Percentiles rank a stretch among this genome's conserved stretches.
These are phyloP conservation scores for Senecio squalidus DNA, from an alignment of 140 eudicot genomes.

Conservation along the genomic window DNA sequence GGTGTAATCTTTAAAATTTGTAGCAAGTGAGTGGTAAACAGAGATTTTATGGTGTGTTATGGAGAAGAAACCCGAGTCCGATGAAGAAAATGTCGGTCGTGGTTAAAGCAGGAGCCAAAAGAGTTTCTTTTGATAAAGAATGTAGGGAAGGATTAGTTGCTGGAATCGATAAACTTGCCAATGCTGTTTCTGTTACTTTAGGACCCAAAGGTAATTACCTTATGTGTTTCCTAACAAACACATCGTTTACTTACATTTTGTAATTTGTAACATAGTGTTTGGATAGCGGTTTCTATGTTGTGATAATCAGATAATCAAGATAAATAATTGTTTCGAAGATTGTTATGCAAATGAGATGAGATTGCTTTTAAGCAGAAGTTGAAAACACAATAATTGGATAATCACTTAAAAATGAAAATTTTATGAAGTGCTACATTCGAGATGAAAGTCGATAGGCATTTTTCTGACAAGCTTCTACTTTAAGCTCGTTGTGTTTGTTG, in stretches of 20 bases:
- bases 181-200: constrained; percentile 93
- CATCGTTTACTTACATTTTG: too few species aligned
- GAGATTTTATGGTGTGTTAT: constrained; percentile 28
- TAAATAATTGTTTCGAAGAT: too few species aligned
- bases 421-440: background rate
- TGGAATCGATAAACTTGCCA: constrained; percentile 91
- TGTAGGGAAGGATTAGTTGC: constrained; percentile 73
- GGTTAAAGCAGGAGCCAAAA: constrained; percentile 81
- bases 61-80: constrained; percentile 24
- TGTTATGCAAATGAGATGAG: too few species aligned
- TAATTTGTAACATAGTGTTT: too few species aligned
- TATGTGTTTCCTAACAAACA: background rate
- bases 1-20: constrained; percentile 2
- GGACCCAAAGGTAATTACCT: constrained; percentile 75
- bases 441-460: background rate
- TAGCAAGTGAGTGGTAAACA: constrained; percentile 30
- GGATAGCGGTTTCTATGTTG: too few species aligned
- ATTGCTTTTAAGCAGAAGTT: too few species aligned
- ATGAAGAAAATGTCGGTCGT: constrained; percentile 17
- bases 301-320: too few species aligned
- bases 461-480: background rate
- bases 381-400: background rate
- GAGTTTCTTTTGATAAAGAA: constrained; percentile 59
- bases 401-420: background rate
- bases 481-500: constrained; percentile 1